Evolutionary conservation across 805 yeast genomes (phyloP), one percentile per base, ranked within the genome.

Genomic region (Schizosaccharomyces osmophilus): DNA sequence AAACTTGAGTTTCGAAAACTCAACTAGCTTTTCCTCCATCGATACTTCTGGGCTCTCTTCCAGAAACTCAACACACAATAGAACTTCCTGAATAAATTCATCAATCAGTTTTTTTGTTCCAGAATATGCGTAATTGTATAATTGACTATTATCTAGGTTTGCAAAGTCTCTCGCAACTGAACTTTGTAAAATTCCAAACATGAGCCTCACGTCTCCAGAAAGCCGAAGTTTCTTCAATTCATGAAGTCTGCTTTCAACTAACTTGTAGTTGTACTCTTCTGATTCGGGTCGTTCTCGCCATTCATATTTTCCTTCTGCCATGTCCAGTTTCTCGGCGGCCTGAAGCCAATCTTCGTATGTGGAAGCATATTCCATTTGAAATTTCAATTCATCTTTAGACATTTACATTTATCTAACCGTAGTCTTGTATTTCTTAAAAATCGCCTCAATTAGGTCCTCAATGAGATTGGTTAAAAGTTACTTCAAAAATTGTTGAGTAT

Each of bases 21-120:
- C 85, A 1, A 85, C 85, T 62, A 90, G 73, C 17, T 86, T 75
- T 66, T 85, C 82, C 13, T 79, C 70, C 63, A 24, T 67, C 66
- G 61, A 64, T 67, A 42, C 68, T 63, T 61, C 67, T 67, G 22
- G 64, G 62, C 57, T 42, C 60, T 59, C 9, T 62, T 54, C 26
- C 58, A 76, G 65, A 48, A 69, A 66, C 60, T 71, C 69, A 42
- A 80, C 66, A 0, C 78, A 74, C n/a, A 69, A 63, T 62, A 82
- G 79, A 68, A 96, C 88, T 70, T 93, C 97, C 8, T 75, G 71
- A 61, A 86, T 78, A 69, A 87, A 90, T 43, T 85, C 89, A 66
- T 88, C 95, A 48, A 93, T 86, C 51, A 89, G 74, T 41, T 71
- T 69, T 68, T 90, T 90, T 0, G 97, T 90, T 3, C 98, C 97